Evolutionary conservation across 495 filamentous ascomycete species (phyloP).

Genomic region (Penicillium canescens): DNA sequence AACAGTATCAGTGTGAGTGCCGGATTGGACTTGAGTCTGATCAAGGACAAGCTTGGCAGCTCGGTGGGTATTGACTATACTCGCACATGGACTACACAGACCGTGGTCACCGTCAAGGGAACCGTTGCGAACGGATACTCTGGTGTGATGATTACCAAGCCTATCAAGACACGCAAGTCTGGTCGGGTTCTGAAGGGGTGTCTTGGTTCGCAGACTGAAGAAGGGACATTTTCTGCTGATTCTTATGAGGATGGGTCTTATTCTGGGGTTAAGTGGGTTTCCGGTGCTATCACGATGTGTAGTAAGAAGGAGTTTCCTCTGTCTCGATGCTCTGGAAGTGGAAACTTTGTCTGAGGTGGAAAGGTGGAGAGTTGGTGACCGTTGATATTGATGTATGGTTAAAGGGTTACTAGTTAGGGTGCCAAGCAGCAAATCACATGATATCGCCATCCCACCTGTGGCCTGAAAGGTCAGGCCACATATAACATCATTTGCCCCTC

Average conservation of each 20-base stretch:
- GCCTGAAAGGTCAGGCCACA: background rate
- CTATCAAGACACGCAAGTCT: slow-evolving; percentile 8
- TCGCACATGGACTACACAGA: slow-evolving; percentile 7
- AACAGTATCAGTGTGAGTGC: slow-evolving; percentile 1
- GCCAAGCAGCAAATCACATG: background rate
- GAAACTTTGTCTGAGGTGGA: slow-evolving; percentile 4
- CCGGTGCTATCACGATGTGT: slow-evolving; percentile 13
- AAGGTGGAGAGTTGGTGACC: no score
- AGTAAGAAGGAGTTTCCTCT: slow-evolving; percentile 12
- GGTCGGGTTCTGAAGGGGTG: slow-evolving; percentile 6
- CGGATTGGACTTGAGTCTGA: background rate
- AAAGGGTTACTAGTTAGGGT: no score
- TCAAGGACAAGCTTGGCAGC: slow-evolving; percentile 6
- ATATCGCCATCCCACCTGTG: background rate
- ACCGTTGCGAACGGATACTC: slow-evolving; percentile 6
- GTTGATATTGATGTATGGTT: no score
- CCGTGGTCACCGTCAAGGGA: slow-evolving; percentile 5
- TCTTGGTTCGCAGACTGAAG: slow-evolving; percentile 4
- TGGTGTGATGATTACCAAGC: slow-evolving; percentile 8
- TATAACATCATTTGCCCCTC: slow-evolving; percentile 1
- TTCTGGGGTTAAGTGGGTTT: slow-evolving; percentile 11
- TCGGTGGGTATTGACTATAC: slow-evolving; percentile 3
- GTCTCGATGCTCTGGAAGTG: slow-evolving; percentile 6
- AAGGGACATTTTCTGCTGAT: slow-evolving; percentile 1
- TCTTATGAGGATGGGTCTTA: slow-evolving; percentile 7